Base-by-base conservation (phyloP, 129 eudicot species). In the Chrysanthemum lavandulifolium region DNA sequence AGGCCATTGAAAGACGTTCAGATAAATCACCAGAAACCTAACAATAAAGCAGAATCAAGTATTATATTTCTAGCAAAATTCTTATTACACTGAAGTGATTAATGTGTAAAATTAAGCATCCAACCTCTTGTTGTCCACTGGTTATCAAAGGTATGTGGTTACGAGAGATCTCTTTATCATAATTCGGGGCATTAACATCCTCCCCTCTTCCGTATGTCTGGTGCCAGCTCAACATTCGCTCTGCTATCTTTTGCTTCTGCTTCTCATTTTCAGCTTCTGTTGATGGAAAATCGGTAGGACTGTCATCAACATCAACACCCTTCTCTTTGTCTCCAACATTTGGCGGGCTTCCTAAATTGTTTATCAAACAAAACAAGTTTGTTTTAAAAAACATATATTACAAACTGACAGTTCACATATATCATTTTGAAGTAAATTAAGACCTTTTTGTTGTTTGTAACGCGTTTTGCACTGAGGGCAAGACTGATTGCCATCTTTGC, bases 11-110 rank as follows among this genome's bases (percentile, higher is more conserved):
- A 71, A 81, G 87, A 10, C 95, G 97, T 62, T 86, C 96, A 75
- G 99, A 95, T 4, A 95, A 62, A 76, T 95, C 99, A 57, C 99
- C 99, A 74, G 99, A 95, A 74, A 95, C 96, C 98, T 90, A 56
- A 33, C 2, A 40, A 10, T 29, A 40, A 40, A 40, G 47, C 2
- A 76, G 59, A 66, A 31, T 61, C 51, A 1, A 13, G 21, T 58
- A 60, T 16, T 52, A 33, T 2, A 60, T 27, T 27, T 40, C 2
- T 1, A 40, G 47, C 47, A 40, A 40, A 40, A 0, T 40, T 0
- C 2, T 6, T 16, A 53, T 60, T 58, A 48, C 29, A 55, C 8
- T 36, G 45, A 10, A 53, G 23, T 14, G 14, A 47, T 47, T 25
- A 31, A 45, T n/a, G 9, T n/a, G 43, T 31, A 40, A n/a, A 69